Evolutionary conservation across 108 stramenopile species (phyloP).

Genomic region (Conticribra weissflogii): DNA sequence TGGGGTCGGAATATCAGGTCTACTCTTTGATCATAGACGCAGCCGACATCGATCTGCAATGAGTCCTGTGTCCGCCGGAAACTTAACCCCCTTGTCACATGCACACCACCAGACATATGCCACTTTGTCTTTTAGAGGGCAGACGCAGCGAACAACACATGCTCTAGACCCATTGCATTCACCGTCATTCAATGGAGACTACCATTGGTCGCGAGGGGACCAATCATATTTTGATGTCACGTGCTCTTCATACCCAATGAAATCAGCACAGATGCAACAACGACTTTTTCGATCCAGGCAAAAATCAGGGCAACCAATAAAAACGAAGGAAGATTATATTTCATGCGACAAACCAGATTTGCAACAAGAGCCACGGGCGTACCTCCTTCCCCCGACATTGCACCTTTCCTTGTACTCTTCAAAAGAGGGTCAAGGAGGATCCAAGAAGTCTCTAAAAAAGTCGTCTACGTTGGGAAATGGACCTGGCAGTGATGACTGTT

Average conservation of each 20-base stretch:
- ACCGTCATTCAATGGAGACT: conserved; percentile 39
- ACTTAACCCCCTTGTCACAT: conserved; percentile 13
- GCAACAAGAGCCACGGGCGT: conserved; percentile 34
- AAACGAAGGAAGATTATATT: conserved; percentile 8
- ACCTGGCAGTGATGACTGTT: conserved; percentile 44
- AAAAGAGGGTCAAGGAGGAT: conserved; percentile 17
- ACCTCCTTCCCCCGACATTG: conserved; percentile 55
- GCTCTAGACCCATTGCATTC: conserved; percentile 33
- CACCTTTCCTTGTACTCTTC: conserved; percentile 44
- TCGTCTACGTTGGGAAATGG: neutral
- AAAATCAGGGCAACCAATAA: neutral
- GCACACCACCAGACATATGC: conserved; percentile 53
- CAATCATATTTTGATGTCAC: conserved; percentile 83
- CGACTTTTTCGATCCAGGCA: conserved; percentile 8
- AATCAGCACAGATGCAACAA: conserved; percentile 12
- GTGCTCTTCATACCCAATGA: conserved; percentile 39
- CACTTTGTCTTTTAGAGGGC: conserved; percentile 58
- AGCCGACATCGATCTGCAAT: conserved; percentile 29
- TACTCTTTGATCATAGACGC: conserved; percentile 40
- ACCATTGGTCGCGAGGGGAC: conserved; percentile 75
- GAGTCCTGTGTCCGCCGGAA: conserved; percentile 39
- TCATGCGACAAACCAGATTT: conserved; percentile 2
- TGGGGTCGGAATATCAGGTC: conserved; percentile 27
- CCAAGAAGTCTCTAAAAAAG: conserved; percentile 3
- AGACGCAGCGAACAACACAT: conserved; percentile 67